Evolutionary conservation across 108 stramenopile species (phyloP).

Genomic region (Fragilariopsis cylindrus): DNA sequence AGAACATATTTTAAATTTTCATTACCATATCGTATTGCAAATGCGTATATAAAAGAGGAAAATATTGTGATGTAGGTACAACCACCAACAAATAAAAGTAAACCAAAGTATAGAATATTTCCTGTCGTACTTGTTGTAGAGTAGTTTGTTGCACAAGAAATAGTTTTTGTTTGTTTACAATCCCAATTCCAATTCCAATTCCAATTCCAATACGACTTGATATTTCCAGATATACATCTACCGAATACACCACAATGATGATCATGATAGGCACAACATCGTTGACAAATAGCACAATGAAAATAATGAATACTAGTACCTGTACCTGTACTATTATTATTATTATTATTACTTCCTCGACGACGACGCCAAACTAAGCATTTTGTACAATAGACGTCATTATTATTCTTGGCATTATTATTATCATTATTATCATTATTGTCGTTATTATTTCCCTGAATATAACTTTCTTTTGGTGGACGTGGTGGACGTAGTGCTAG

Average conservation of each 20-base stretch:
- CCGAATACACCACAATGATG: constrained; percentile 42
- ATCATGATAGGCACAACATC: constrained; percentile 34
- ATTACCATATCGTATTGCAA: neutral
- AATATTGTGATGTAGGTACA: neutral
- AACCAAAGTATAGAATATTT: neutral
- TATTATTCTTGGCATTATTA: neutral
- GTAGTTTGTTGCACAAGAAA: neutral
- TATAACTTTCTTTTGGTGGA: neutral
- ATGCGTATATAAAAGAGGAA: neutral
- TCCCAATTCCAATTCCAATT: neutral
- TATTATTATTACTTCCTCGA: neutral
- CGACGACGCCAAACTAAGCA: constrained; percentile 32
- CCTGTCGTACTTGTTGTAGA: neutral
- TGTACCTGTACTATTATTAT: too few relatives aligned
- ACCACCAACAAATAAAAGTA: neutral
- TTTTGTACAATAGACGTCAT: constrained; percentile 24
- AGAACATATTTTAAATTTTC: neutral
- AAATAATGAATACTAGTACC: constrained; percentile 1
- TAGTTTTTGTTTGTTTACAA: neutral
- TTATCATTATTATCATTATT: neutral
- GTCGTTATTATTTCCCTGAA: neutral
- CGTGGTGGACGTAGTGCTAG: constrained; percentile 3
- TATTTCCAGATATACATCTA: constrained; percentile 24
- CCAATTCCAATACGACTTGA: neutral
- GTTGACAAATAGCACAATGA: constrained; percentile 34